Base-by-base conservation (phyloP, 2,329 filamentous ascomycete genomes). In the Aureobasidium sp. region DNA sequence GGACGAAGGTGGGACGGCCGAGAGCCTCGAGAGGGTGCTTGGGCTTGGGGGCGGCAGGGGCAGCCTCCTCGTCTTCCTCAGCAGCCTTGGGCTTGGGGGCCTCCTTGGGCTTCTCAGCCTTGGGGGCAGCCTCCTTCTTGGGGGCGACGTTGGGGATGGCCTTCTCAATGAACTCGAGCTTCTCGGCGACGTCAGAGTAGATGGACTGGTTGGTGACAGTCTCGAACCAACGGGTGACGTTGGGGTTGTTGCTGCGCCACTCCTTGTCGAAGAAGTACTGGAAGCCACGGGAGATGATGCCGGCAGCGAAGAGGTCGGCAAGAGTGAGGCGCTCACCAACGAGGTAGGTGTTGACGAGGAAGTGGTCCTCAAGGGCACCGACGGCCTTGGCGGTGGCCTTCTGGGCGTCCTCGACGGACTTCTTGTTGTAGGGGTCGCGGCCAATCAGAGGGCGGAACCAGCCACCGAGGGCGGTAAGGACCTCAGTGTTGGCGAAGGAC, bases 311-410 rank as follows among this genome's bases (percentile, higher is more conserved):
- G 75, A 97, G 78, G 78, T 99, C 94, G 77, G 94, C 94, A 70
- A 97, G 89, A 72, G 92, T 97, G 80, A 97, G 86, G 74, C 94
- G 92, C 86, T 99, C 94, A 75, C 92, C 91, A 72, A 97, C 93
- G 69, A 99, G 90, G 87, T 89, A 99, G 73, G 94, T 99, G 87
- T 95, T 91, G 81, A 88, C 82, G 68, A 87, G 82, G 70, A 99
- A 88, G 83, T 97, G 90, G 74, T 89, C 82, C 82, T 99, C 94
- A 62, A 94, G 80, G 69, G 90, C 84, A 66, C 80, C 77, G 70
- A 96, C 72, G 69, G 82, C 85, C 82, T 87, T 88, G 70, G 84
- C 77, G 64, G 88, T 79, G 66, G 76, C 81, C 82, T 90, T 90
- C 74, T 85, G 80, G 69, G 84, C 79, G 32, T 96, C 91, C 62